phyloP scores from a whole-genome alignment of 352 stramenopile species.

The Aphanomyces astaci region DNA sequence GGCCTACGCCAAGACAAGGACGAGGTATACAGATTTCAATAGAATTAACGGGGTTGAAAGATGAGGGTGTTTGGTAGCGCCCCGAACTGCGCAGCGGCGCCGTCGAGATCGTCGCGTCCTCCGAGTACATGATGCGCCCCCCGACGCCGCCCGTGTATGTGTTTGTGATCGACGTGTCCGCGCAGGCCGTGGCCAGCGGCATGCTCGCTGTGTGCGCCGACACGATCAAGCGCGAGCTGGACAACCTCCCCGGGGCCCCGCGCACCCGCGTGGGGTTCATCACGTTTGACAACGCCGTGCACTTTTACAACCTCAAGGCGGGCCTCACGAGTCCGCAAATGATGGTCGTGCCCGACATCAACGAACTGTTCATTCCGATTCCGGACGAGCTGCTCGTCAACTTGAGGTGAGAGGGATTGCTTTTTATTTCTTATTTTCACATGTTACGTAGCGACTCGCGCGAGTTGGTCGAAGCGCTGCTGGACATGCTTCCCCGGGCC shows the following conservation, averaged over 20 bases:
- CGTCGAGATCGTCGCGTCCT: conserved; percentile 79
- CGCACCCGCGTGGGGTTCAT: conserved; percentile 80
- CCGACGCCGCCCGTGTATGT: conserved; percentile 81
- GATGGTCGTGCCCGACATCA: conserved; percentile 83
- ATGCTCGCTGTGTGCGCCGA: conserved; percentile 59
- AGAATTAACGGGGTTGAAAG: conserved; percentile 4
- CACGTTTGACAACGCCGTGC: conserved; percentile 76
- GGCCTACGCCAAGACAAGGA: conserved; percentile 90
- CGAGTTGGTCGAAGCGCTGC: conserved; percentile 90
- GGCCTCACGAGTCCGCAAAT: conserved; percentile 74
- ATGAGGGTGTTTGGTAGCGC: conserved; percentile 31
- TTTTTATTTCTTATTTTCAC: no score
- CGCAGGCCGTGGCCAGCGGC: conserved; percentile 56
- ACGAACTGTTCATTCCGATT: conserved; percentile 87
- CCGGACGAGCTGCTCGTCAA: conserved; percentile 98
- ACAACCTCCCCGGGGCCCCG: conserved; percentile 61
- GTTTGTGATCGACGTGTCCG: conserved; percentile 86
- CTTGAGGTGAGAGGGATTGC: conserved; percentile 45
- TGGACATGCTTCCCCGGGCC: conserved; percentile 92
- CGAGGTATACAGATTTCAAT: no score
- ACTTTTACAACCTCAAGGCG: conserved; percentile 86
- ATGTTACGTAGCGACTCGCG: conserved; percentile 74
- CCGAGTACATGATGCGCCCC: conserved; percentile 87
- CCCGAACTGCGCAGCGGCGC: conserved; percentile 67
- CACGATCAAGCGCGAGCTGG: conserved; percentile 76